Evolutionary conservation across 257 asterid genomes (phyloP).

Genomic region (Solanum pennellii): DNA sequence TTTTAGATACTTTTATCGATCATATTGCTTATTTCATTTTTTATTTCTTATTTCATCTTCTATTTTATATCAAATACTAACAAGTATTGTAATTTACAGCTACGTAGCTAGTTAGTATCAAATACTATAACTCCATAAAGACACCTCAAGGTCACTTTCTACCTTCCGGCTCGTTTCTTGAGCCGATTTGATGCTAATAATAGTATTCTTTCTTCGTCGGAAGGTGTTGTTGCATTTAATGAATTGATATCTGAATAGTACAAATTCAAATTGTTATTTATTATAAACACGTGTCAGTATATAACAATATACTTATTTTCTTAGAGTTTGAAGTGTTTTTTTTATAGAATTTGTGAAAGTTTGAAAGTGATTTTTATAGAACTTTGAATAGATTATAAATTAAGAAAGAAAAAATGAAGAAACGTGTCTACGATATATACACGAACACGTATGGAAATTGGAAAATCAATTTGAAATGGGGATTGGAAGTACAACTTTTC

Average conservation of each 20-base stretch:
- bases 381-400: neutral
- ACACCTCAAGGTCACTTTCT: slow-evolving; percentile 19
- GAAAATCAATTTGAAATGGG: neutral
- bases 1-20: neutral
- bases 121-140: slow-evolving; percentile 3
- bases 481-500: neutral
- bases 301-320: neutral
- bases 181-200: slow-evolving; percentile 9
- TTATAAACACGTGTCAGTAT: neutral
- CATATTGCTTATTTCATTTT: too few relatives aligned
- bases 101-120: neutral
- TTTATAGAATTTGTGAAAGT: neutral
- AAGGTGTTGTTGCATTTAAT: neutral
- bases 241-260: neutral
- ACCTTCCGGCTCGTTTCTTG: neutral
- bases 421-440: neutral
- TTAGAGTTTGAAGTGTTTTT: neutral
- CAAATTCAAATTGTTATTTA: neutral
- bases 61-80: too few relatives aligned
- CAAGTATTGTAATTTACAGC: neutral
- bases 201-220: neutral
- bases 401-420: neutral
- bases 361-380: neutral
- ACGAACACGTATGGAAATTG: neutral
- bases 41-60: accelerated